phyloP scores from a whole-genome alignment of 805 yeast species.

The Cyberlindnera xishuangbannaensis region DNA sequence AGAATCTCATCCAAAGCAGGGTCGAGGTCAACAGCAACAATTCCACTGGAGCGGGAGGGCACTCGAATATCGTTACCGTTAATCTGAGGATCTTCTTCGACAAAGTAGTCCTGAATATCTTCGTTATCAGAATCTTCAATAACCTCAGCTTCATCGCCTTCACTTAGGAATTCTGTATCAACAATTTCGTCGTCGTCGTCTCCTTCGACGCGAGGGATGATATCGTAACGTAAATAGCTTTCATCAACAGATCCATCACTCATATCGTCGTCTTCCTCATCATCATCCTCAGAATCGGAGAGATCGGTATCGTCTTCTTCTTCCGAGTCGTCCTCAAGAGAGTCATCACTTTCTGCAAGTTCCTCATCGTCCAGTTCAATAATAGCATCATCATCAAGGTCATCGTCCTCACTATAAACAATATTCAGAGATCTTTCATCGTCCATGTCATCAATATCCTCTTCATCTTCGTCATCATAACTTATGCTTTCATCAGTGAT shows the following conservation, averaged over 20 bases:
- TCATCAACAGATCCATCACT: conserved; percentile 7
- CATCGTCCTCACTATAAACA: conserved; percentile 31
- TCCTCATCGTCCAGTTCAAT: neutral
- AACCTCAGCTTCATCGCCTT: conserved; percentile 6
- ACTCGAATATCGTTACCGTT: too few species aligned
- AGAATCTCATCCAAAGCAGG: conserved; percentile 5
- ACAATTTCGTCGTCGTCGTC: conserved; percentile 25
- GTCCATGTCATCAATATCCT: conserved; percentile 27
- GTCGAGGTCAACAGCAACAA: conserved; percentile 6
- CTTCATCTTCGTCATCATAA: conserved; percentile 36
- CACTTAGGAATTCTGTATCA: conserved; percentile 19
- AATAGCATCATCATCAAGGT: conserved; percentile 26
- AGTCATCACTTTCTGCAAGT: conserved; percentile 16
- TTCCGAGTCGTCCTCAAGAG: conserved; percentile 21
- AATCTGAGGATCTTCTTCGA: conserved; percentile 20
- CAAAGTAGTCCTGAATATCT: conserved; percentile 25
- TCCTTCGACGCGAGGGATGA: conserved; percentile 10
- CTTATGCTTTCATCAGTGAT: conserved; percentile 47
- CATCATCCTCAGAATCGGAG: conserved; percentile 8
- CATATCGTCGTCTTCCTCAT: conserved; percentile 18
- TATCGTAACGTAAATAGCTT: conserved; percentile 11
- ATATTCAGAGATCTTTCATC: conserved; percentile 23
- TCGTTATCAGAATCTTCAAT: conserved; percentile 11
- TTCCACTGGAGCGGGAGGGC: neutral
- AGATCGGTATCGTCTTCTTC: too few species aligned